A percentile compares a stretch with the other conserved stretches of the same genome.
phyloP scores from a whole-genome alignment of 2,329 filamentous ascomycete species.

The Talaromyces marneffei region DNA sequence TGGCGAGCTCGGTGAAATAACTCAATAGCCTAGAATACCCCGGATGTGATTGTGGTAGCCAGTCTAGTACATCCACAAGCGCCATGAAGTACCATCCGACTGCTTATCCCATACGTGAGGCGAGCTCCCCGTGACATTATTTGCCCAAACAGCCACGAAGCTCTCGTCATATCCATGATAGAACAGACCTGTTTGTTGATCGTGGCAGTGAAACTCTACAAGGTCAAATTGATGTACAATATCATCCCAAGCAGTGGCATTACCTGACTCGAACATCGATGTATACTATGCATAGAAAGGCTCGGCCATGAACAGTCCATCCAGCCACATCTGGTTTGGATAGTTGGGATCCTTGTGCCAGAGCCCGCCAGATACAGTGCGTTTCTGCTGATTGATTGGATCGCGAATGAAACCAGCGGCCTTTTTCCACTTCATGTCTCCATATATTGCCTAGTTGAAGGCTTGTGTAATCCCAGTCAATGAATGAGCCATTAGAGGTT shows the following conservation, averaged over 20 bases:
- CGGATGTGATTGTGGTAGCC: not conserved
- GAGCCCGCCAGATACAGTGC: not conserved
- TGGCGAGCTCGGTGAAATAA: not conserved
- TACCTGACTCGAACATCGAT: not conserved
- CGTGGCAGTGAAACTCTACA: not conserved
- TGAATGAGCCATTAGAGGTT: not conserved
- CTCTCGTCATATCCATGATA: not conserved
- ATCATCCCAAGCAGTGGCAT: not conserved
- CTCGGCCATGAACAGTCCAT: not conserved
- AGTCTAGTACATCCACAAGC: not conserved
- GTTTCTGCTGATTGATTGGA: not conserved
- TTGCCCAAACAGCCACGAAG: not conserved
- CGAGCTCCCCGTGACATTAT: not conserved
- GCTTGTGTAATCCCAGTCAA: not conserved
- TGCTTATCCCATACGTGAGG: not conserved
- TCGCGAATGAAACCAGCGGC: not conserved
- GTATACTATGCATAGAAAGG: not conserved
- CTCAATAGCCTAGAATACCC: not conserved
- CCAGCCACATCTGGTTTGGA: not conserved
- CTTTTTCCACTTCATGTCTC: not conserved
- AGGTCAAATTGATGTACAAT: not conserved
- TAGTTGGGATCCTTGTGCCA: not conserved
- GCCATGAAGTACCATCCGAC: not conserved
- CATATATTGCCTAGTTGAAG: not conserved
- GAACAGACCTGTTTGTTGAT: not conserved